phyloP scores from a whole-genome alignment of 2,329 filamentous ascomycete species.

The Talaromyces funiculosus region DNA sequence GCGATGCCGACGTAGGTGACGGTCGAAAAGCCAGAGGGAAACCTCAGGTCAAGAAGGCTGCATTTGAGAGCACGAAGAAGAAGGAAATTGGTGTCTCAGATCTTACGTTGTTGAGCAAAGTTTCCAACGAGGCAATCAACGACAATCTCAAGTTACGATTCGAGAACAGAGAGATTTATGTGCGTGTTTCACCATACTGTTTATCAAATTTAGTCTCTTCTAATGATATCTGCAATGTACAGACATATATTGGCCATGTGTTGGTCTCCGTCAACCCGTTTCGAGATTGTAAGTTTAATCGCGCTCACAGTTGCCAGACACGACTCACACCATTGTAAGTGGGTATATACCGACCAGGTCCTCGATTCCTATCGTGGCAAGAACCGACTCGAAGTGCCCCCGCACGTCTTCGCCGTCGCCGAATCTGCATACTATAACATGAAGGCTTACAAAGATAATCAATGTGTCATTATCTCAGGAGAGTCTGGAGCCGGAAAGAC shows the following conservation, averaged over 20 bases:
- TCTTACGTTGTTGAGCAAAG: constrained; percentile 94
- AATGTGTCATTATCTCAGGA: constrained; percentile 98
- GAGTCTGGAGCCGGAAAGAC: constrained; percentile 98
- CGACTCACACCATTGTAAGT: constrained; percentile 49
- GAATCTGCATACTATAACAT: constrained; percentile 98
- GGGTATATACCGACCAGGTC: constrained; percentile 93
- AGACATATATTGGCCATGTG: constrained; percentile 99
- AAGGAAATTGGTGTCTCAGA: constrained; percentile 99
- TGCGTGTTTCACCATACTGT: constrained; percentile 35
- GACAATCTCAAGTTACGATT: constrained; percentile 98
- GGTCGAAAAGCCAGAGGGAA: constrained; percentile 45
- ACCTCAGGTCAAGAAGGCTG: constrained; percentile 85
- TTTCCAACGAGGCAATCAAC: constrained; percentile 98
- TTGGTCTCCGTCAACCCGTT: constrained; percentile 98
- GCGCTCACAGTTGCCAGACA: neutral
- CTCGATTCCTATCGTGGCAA: constrained; percentile 93
- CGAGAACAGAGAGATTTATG: constrained; percentile 94
- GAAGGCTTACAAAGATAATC: constrained; percentile 98
- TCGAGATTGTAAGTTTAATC: constrained; percentile 61
- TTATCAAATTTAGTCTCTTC: neutral
- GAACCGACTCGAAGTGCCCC: constrained; percentile 87
- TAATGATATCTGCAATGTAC: constrained; percentile 9
- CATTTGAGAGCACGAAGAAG: constrained; percentile 95
- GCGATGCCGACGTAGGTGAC: constrained; percentile 37
- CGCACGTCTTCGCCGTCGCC: constrained; percentile 95